Evolutionary conservation across 495 filamentous ascomycete species (phyloP), one percentile per base, ranked within the genome.

Genomic region (Xylaria bambusicola): DNA sequence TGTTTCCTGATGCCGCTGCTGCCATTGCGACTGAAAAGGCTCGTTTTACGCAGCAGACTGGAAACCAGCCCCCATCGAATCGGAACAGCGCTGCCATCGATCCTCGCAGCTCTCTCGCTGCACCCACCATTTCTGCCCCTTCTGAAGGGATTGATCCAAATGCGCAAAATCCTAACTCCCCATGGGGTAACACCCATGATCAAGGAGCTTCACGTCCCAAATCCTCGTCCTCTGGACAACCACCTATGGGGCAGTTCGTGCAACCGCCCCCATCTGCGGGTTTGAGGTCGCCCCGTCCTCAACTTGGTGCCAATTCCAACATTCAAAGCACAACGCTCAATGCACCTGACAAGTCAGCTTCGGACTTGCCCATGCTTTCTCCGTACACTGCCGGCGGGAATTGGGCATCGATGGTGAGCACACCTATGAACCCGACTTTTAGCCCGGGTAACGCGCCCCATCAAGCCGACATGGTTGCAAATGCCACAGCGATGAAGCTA

Each of bases 321-420:
- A 80, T 94, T 31, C 93, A 97, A 73, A 96, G 77, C 58, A 94
- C 91, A 9, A 93, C 85, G 2, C 78, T 97, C 35, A 90, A 83
- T 56, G 84, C 88, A 0, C 84, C 85, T 15, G 88, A 96, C 38
- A 87, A 86, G 61, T 75, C 80, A 41, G 66, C 75, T 36, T 58
- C 70, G 6, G 92, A 93, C 42, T 78, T 96, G 49, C 91, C 93
- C 12, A 74, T 96, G 64, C 82, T 98, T 48, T 98, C 94, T 15
- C 94, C 94, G 0, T 98, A 97, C 61, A 78, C 87, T 56, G 85
- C 84, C 47, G 89, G 90, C 70, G 90, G 90, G 35, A 98, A 92
- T 80, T 98, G 94, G 94, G 94, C 95, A 33, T 98, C 94, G 23
- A 94, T 97, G 89, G 87, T 93, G 62, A 98, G 97, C 77, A 98